Percentiles rank a stretch among this genome's conserved stretches.
phyloP scores from a whole-genome alignment of 2,329 filamentous ascomycete species.

The Apiospora phragmitis region DNA sequence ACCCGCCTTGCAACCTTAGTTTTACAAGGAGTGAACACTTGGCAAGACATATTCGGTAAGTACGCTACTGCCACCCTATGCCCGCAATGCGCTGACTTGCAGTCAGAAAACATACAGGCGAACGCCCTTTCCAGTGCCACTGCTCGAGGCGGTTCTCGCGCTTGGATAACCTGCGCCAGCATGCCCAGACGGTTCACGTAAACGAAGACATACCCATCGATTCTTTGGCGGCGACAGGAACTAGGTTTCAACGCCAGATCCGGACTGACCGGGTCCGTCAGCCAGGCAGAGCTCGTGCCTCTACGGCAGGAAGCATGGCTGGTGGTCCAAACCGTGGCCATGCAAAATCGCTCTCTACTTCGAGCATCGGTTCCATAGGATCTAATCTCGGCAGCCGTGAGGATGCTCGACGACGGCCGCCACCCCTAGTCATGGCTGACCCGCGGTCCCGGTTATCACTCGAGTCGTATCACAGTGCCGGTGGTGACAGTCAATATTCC shows the following conservation, averaged over 20 bases:
- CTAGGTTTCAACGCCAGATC: slow-evolving; percentile 88
- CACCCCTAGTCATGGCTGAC: slow-evolving; percentile 82
- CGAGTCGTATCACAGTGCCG: slow-evolving; percentile 67
- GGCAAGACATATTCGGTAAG: slow-evolving; percentile 86
- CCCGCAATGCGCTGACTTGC: slow-evolving; percentile 24
- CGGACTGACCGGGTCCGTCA: slow-evolving; percentile 82
- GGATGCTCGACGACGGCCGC: slow-evolving; percentile 71
- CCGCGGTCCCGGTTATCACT: slow-evolving; percentile 65
- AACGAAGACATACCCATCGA: slow-evolving; percentile 96
- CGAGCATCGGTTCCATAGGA: slow-evolving; percentile 74
- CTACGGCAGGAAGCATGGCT: slow-evolving; percentile 73
- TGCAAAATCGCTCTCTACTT: slow-evolving; percentile 81
- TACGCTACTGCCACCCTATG: slow-evolving; percentile 16
- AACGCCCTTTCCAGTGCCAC: slow-evolving; percentile 95
- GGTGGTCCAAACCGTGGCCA: slow-evolving; percentile 71
- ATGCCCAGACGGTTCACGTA: slow-evolving; percentile 95
- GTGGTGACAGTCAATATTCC: slow-evolving; percentile 64
- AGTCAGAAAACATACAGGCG: slow-evolving; percentile 88
- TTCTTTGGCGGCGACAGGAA: slow-evolving; percentile 89
- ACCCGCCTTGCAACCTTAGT: slow-evolving; percentile 88
- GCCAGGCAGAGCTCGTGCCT: slow-evolving; percentile 71
- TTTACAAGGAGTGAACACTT: slow-evolving; percentile 96
- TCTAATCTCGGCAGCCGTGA: slow-evolving; percentile 67
- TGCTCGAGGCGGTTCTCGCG: slow-evolving; percentile 91
- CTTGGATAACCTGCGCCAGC: slow-evolving; percentile 91